phyloP scores from a whole-genome alignment of 225 moss, liverwort and hornwort genomes.

The Pleurozium schreberi region DNA sequence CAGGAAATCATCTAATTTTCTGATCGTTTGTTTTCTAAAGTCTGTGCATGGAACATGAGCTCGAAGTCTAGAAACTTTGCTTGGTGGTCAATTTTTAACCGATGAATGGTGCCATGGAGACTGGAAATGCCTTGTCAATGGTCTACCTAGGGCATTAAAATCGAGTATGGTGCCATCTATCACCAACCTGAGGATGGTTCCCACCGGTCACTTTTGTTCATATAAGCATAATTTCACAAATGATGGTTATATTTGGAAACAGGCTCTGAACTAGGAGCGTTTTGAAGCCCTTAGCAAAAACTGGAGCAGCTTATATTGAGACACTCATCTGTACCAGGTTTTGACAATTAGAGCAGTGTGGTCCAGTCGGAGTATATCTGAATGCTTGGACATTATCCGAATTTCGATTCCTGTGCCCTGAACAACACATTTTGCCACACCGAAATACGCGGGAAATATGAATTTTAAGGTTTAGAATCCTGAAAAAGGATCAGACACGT shows the following conservation, averaged over 20 bases:
- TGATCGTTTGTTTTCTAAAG: neutral
- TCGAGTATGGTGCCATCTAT: too few relatives aligned
- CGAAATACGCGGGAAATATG: neutral
- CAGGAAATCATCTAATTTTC: neutral
- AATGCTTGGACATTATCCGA: too few relatives aligned
- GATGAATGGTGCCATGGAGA: neutral
- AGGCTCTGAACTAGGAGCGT: neutral
- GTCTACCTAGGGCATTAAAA: neutral
- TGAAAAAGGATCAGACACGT: neutral
- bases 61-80: neutral
- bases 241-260: neutral
- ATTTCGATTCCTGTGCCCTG: too few relatives aligned
- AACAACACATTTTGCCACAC: neutral
- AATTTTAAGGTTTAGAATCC: neutral
- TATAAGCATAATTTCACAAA: neutral
- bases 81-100: neutral
- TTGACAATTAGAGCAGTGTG: neutral
- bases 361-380: neutral
- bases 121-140: neutral
- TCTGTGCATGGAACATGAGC: neutral
- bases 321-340: too few relatives aligned
- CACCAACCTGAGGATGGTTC: neutral
- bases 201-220: too few relatives aligned
- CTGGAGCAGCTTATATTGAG: neutral
- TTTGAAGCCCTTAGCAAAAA: too few relatives aligned